Conservation (phyloP, 352 stramenopile species). For the Peronospora tabacina region DNA sequence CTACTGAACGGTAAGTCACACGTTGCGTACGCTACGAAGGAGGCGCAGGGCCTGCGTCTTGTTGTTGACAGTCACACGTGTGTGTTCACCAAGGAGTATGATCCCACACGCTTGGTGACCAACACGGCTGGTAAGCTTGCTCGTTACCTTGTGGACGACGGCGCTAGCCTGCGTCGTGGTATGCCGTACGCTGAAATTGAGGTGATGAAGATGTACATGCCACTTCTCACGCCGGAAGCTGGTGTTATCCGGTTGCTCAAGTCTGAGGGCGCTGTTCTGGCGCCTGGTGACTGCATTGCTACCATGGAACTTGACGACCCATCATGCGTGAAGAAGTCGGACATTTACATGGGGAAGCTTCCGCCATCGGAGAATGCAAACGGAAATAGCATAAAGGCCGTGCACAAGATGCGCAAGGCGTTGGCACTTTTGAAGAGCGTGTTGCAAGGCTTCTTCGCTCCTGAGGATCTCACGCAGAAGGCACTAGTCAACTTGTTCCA, state of each 20-base stretch:
- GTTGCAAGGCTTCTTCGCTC: constrained; percentile 91
- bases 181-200: constrained; percentile 87
- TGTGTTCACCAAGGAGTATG: constrained; percentile 98
- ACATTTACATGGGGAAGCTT: constrained; percentile 87
- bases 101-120: constrained; percentile 95
- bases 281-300: constrained; percentile 94
- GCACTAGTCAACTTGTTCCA: constrained; percentile 86
- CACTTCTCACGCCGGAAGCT: constrained; percentile 93
- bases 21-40: constrained; percentile 93
- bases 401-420: constrained; percentile 68
- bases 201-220: constrained; percentile 99
- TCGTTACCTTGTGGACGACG: constrained; percentile 97
- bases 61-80: constrained; percentile 93
- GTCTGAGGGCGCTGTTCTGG: constrained; percentile 94
- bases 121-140: constrained; percentile 98
- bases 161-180: constrained; percentile 77
- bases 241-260: constrained; percentile 93
- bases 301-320: constrained; percentile 97
- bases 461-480: constrained; percentile 71
- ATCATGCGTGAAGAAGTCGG: constrained; percentile 91
- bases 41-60: constrained; percentile 86
- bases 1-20: constrained; percentile 94
- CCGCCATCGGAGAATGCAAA: constrained; percentile 33
- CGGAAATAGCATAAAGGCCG: constrained; percentile 38
- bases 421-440: constrained; percentile 87